Percentiles rank a stretch among this genome's conserved stretches.
These are phyloP conservation scores for Yarrowia phangngaensis DNA, from an alignment of 805 yeast genomes.

Conservation along the genomic window DNA sequence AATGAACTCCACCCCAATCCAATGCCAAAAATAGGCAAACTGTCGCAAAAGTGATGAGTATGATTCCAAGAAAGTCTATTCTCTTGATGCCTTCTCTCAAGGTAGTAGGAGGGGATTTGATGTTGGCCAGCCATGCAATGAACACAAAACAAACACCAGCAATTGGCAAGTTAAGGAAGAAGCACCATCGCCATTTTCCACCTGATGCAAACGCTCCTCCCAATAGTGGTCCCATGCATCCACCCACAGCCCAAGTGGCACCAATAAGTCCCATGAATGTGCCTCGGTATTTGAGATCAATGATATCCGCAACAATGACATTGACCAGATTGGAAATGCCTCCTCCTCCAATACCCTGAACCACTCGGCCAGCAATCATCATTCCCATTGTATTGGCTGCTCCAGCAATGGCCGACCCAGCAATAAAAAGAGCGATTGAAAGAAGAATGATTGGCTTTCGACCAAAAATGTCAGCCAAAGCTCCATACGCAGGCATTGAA, in stretches of 20 bases:
- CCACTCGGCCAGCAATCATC: conserved; percentile 68
- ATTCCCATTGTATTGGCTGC: conserved; percentile 45
- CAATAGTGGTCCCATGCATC: conserved; percentile 54
- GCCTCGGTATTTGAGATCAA: conserved; percentile 72
- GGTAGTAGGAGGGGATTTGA: conserved; percentile 44
- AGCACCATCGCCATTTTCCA: conserved; percentile 54
- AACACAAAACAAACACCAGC: conserved; percentile 38
- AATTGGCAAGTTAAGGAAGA: conserved; percentile 48
- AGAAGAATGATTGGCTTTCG: conserved; percentile 40
- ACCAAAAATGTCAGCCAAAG: conserved; percentile 51
- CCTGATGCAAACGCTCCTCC: conserved; percentile 50
- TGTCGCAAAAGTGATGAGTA: conserved; percentile 48
- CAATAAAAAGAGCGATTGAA: conserved; percentile 43
- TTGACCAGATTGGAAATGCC: conserved; percentile 74
- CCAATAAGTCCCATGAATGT: conserved; percentile 68
- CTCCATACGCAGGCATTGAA: conserved; percentile 62
- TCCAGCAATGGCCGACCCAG: conserved; percentile 48
- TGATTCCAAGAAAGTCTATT: conserved; percentile 50
- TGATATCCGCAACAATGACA: conserved; percentile 70
- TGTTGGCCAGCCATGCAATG: conserved; percentile 33
- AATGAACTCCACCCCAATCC: conserved; percentile 51
- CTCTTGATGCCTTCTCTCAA: conserved; percentile 44
- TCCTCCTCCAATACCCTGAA: conserved; percentile 88
- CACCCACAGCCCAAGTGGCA: conserved; percentile 36
- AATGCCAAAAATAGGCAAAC: conserved; percentile 47